Base-by-base conservation (phyloP, 352 stramenopile genomes). In the Globisporangium nunn region DNA sequence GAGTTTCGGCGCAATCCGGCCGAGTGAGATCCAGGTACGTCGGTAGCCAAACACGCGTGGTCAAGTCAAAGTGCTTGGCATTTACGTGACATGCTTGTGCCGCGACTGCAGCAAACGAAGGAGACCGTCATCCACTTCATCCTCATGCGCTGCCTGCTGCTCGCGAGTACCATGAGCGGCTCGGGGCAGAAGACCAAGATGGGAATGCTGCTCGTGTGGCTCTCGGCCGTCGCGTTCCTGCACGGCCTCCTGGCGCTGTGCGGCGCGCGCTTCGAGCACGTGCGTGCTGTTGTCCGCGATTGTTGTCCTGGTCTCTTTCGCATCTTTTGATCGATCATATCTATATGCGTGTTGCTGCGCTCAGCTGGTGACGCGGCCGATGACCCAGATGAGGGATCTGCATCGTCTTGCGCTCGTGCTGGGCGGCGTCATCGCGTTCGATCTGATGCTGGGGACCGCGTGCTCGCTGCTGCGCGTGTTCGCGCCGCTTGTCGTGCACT, bases 101-200 rank as follows among this genome's bases (percentile, higher is more conserved):
- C 5, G 8, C 3, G 35, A 40, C 11, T 40, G 15, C 31, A 91
- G 67, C 81, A 87, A 73, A 88, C 81, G 28, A 91, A 91, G 46
- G 81, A 91, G 54, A 88, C 76, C 18, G 77, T 91, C 56, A 74
- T 91, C 51, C 78, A 85, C 46, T 91, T 88, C 44, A 61, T 87
- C 18, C 58, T 91, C 54, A 81, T 91, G 68, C 81, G 81, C 33
- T 87, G 74, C 31, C 68, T 88, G 28, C 61, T 91, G 61, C 75
- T 91, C 2, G 76, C 82, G 7, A 87, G 74, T 56, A 91, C 81
- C 30, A 78, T 91, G 66, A 71, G 79, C 43, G 18, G 43, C 46
- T 66, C 68, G 1, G 46, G 58, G 6, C 58, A 71, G 47, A 66
- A 76, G 28, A 59, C 67, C 4, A 70, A 78, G 39, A 47, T 87